These are phyloP conservation scores for Pseudotsuga menziesii DNA, from an alignment of 75 land plant genomes.

Conservation along the genomic window DNA sequence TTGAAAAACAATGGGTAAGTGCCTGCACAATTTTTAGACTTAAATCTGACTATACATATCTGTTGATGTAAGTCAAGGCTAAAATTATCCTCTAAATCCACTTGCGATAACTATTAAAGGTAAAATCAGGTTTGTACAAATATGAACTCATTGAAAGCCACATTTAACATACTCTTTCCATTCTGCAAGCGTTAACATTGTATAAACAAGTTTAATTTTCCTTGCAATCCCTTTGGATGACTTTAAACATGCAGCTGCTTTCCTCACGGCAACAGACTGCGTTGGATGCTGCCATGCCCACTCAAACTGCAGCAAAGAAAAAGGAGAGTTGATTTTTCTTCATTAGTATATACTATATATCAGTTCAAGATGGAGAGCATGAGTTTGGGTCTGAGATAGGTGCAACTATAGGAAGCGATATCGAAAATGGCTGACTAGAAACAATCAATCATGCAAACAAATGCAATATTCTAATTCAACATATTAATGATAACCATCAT, in stretches of 20 bases:
- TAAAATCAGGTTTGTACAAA: background rate
- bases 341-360: background rate
- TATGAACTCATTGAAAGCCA: background rate
- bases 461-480: too few relatives aligned
- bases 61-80: background rate
- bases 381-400: background rate
- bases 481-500: too few relatives aligned
- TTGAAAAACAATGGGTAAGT: background rate
- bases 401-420: too few relatives aligned
- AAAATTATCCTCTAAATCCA: background rate
- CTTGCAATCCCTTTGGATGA: constrained; percentile 51
- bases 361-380: background rate
- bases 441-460: too few relatives aligned
- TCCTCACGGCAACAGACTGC: constrained; percentile 69
- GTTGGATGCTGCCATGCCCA: constrained; percentile 99
- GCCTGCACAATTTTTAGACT: background rate
- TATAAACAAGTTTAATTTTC: constrained; percentile 71
- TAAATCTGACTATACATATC: too few relatives aligned
- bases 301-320: constrained; percentile 64
- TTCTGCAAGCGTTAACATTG: constrained; percentile 73
- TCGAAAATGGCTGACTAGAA: too few relatives aligned
- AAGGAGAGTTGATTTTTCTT: background rate
- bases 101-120: background rate
- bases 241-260: constrained; percentile 56
- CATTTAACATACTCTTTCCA: constrained; percentile 41